Evolutionary conservation across 305 asterid genomes (phyloP).

Genomic region (Andrographis paniculata): DNA sequence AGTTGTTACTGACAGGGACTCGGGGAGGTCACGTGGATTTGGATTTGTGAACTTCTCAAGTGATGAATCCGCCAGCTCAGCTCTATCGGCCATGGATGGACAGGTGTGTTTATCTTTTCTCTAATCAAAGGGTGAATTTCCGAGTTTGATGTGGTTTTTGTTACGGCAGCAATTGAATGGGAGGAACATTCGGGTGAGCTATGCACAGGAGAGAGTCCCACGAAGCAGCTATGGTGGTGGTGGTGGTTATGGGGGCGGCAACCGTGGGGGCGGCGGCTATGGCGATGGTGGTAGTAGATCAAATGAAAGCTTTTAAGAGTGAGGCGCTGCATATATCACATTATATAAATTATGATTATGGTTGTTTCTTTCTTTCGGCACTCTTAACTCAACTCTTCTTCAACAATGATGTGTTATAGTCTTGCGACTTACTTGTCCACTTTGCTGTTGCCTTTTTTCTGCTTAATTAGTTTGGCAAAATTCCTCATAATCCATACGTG

Average conservation of each 20-base stretch:
- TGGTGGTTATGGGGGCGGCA: conserved; percentile 33
- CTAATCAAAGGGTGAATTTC: background rate
- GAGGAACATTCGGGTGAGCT: conserved; percentile 68
- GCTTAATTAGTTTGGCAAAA: too few relatives aligned
- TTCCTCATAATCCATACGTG: too few relatives aligned
- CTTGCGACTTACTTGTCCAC: too few relatives aligned
- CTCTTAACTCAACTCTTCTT: too few relatives aligned
- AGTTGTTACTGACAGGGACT: conserved; percentile 70
- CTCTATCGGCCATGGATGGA: conserved; percentile 78
- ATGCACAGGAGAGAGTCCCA: conserved; percentile 55
- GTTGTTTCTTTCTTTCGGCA: too few relatives aligned
- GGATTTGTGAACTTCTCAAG: conserved; percentile 59
- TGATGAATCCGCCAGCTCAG: conserved; percentile 51
- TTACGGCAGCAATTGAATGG: conserved; percentile 47
- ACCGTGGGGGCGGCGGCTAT: conserved; percentile 9
- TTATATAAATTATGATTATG: too few relatives aligned
- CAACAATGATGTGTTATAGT: too few relatives aligned
- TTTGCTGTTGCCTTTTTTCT: too few relatives aligned
- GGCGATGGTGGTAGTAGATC: conserved; percentile 22
- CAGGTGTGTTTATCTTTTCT: conserved; percentile 29
- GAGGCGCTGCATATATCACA: too few relatives aligned
- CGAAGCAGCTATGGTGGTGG: conserved; percentile 28
- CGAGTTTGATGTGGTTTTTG: too few relatives aligned
- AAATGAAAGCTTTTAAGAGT: conserved; percentile 29
- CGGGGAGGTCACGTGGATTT: conserved; percentile 80